phyloP scores from a whole-genome alignment of 2,329 filamentous ascomycete species.

The Plenodomus tracheiphilus region DNA sequence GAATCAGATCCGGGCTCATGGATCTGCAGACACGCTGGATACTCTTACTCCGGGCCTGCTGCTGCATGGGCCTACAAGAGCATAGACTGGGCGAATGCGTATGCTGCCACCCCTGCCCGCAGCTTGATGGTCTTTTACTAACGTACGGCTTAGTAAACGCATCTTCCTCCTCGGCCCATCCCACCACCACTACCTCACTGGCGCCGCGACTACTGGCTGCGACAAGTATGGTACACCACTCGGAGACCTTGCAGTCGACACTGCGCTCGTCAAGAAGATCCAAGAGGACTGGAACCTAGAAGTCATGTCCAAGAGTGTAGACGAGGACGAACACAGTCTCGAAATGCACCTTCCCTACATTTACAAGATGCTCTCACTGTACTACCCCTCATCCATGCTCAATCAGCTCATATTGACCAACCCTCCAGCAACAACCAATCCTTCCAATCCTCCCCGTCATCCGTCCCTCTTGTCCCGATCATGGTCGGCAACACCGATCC shows the following conservation, averaged over 20 bases:
- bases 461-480: constrained; percentile 80
- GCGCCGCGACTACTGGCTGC: constrained; percentile 76
- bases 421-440: constrained; percentile 33
- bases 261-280: constrained; percentile 54
- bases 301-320: constrained; percentile 65
- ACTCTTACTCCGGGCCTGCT: constrained; percentile 85
- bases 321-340: constrained; percentile 86
- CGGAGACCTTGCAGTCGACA: constrained; percentile 70
- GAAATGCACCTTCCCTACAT: constrained; percentile 98
- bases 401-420: constrained; percentile 4
- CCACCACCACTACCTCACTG: constrained; percentile 79
- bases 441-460: constrained; percentile 51
- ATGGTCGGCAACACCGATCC: constrained; percentile 76
- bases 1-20: constrained; percentile 27
- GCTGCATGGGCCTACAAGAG: constrained; percentile 94
- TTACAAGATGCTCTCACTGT: constrained; percentile 71
- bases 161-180: constrained; percentile 93
- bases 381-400: constrained; percentile 3
- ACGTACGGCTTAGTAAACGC: constrained; percentile 62
- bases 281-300: constrained; percentile 33
- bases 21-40: constrained; percentile 80
- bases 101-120: constrained; percentile 31
- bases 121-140: neutral
- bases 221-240: constrained; percentile 73
- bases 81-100: constrained; percentile 78